Percentiles rank a stretch among this genome's conserved stretches.
These are phyloP conservation scores for Dacryopinax spathularia DNA, from an alignment of 768 basidiomycete species.

Conservation along the genomic window DNA sequence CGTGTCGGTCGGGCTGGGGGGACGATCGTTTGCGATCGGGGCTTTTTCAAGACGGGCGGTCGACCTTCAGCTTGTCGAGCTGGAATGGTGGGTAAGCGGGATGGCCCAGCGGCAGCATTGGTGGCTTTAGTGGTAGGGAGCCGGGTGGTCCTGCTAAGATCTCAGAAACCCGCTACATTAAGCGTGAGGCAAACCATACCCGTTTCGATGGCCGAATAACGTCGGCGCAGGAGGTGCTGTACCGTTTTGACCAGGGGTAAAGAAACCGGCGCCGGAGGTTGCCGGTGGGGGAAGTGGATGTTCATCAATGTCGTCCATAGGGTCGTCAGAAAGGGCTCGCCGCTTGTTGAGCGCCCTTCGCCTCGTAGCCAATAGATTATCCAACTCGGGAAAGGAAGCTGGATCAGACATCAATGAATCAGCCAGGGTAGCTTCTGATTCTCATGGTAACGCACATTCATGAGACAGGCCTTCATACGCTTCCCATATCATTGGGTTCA, in stretches of 20 bases:
- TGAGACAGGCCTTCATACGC: conserved; percentile 78
- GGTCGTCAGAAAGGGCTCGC: conserved; percentile 39
- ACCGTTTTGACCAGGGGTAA: conserved; percentile 44
- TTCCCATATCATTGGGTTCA: conserved; percentile 80
- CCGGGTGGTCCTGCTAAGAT: background rate
- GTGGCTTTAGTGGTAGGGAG: background rate
- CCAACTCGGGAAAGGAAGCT: conserved; percentile 61
- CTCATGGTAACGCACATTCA: conserved; percentile 50
- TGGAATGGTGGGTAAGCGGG: background rate
- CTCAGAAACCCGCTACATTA: background rate
- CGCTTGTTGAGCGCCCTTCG: conserved; percentile 35
- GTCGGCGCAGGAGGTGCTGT: background rate
- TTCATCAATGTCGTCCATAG: conserved; percentile 6
- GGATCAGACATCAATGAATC: conserved; percentile 8
- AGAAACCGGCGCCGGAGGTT: conserved; percentile 56
- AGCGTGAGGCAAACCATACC: background rate
- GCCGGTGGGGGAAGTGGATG: conserved; percentile 32
- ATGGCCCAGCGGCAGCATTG: background rate
- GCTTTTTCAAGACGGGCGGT: background rate
- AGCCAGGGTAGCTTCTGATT: background rate
- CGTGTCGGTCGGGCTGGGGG: background rate
- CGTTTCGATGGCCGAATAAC: background rate
- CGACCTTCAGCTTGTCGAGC: background rate
- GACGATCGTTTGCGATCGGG: background rate
- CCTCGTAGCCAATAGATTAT: conserved; percentile 55